Evolutionary conservation across 257 asterid genomes (phyloP).

Genomic region (Solanum ossicruentum): DNA sequence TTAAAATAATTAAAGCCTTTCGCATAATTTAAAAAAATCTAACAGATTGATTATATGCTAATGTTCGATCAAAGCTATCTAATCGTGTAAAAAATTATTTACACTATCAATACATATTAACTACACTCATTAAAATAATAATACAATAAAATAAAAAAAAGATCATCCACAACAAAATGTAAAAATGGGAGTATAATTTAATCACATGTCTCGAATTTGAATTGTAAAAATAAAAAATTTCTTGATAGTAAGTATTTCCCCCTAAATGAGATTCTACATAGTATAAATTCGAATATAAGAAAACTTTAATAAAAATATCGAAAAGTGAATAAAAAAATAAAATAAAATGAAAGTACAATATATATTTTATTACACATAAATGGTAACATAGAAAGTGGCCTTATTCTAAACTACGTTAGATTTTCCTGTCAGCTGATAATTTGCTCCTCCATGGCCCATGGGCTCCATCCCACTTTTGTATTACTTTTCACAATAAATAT

Average conservation of each 20-base stretch:
- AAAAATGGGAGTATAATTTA: neutral
- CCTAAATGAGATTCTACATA: rapidly evolving
- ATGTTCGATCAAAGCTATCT: too few relatives aligned
- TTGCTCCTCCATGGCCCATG: neutral
- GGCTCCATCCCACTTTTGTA: neutral
- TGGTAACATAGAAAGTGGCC: neutral
- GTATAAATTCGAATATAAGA: too few relatives aligned
- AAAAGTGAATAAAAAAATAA: too few relatives aligned
- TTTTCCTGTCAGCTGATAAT: neutral
- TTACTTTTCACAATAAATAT: rapidly evolving
- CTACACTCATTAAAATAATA: neutral
- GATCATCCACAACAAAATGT: neutral
- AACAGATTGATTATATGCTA: too few relatives aligned
- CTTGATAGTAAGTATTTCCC: rapidly evolving
- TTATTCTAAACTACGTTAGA: neutral
- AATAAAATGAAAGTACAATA: neutral
- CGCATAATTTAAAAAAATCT: too few relatives aligned
- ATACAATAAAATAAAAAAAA: neutral
- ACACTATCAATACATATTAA: too few relatives aligned
- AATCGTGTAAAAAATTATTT: too few relatives aligned
- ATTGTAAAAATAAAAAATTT: rapidly evolving
- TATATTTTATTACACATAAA: neutral
- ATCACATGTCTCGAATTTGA: too few relatives aligned
- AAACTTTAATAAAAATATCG: too few relatives aligned
- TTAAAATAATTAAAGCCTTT: too few relatives aligned